Evolutionary conservation across 2,329 filamentous ascomycete genomes (phyloP), one percentile per base, ranked within the genome.

Genomic region (Phaeophleospora eucalypticola): DNA sequence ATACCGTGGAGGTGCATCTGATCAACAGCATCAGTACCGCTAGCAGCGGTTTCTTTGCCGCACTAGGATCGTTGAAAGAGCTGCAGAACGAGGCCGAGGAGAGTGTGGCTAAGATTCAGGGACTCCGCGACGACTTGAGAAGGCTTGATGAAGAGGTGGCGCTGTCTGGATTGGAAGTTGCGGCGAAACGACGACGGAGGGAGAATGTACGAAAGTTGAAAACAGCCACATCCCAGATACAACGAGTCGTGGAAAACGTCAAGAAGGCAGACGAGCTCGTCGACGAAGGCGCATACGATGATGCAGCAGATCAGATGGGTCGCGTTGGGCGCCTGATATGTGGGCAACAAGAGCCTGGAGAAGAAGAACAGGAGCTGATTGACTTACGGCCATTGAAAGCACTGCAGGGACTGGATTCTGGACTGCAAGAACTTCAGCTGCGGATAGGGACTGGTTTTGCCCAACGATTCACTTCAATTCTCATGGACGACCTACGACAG

Each of bases 1-100:
- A 98, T 65, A 98, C 93, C 0, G 89, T 98, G 17, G 93, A 98
- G 65, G 89, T 98, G 45, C 93, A 98, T 65, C 75, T 98, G 6
- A 96, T 98, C 58, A 89, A 88, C 24, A 95, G 90, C 0, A 98
- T 98, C 53, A 97, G 91, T 2, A 89, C 87, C 0, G 93, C 93
- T 1, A 97, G 93, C 0, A 89, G 89, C 0, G 95, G 91, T 0
- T 98, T 98, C 68, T 98, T 98, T 62, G 90, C 89, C 0, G 93
- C 93, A 0, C 74, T 98, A 1, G 91, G 93, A 0, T 95, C 90
- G 0, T 73, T 98, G 27, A 86, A 89, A 56, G 89, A 96, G 64
- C 74, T 98, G 9, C 91, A 98, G 65, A 85, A 85, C 0, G 93
- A 98, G 67, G 90, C 93, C 4, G 86, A 89, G 9, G 87, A 94